Percentiles rank a stretch among this genome's conserved stretches.
phyloP scores from a whole-genome alignment of 495 filamentous ascomycete species.

The Geopyxis carbonaria region DNA sequence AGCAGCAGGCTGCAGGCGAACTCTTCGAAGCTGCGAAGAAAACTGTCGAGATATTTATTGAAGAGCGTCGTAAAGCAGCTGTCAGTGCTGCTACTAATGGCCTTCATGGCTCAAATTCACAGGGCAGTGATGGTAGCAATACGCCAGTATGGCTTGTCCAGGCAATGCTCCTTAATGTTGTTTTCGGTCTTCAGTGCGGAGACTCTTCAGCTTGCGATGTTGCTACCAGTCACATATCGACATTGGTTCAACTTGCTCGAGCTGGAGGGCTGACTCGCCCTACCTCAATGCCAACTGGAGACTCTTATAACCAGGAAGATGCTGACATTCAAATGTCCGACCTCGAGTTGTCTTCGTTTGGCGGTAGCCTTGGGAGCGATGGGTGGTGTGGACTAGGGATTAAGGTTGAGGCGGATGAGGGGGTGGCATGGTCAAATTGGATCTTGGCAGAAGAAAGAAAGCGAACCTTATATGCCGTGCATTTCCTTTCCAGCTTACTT shows the following conservation, averaged over 20 bases:
- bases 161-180: constrained; percentile 90
- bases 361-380: constrained; percentile 31
- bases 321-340: constrained; percentile 30
- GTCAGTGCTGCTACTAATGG: constrained; percentile 50
- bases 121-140: constrained; percentile 10
- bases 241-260: constrained; percentile 77
- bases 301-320: constrained; percentile 30
- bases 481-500: constrained; percentile 74
- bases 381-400: constrained; percentile 32
- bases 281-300: constrained; percentile 13
- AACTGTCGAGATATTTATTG: constrained; percentile 84
- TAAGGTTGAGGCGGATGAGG: constrained; percentile 42
- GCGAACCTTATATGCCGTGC: constrained; percentile 81
- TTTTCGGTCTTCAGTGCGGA: constrained; percentile 90
- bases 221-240: constrained; percentile 77
- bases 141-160: constrained; percentile 97
- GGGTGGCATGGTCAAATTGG: constrained; percentile 78
- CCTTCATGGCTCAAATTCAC: constrained; percentile 31
- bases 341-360: constrained; percentile 28
- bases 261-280: constrained; percentile 60
- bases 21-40: constrained; percentile 87
- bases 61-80: constrained; percentile 81
- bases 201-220: constrained; percentile 83
- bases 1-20: constrained; percentile 60
- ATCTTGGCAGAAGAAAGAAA: constrained; percentile 80